Conservation (phyloP, 768 basidiomycete genomes). For the Xerocomellus chrysenteron region DNA sequence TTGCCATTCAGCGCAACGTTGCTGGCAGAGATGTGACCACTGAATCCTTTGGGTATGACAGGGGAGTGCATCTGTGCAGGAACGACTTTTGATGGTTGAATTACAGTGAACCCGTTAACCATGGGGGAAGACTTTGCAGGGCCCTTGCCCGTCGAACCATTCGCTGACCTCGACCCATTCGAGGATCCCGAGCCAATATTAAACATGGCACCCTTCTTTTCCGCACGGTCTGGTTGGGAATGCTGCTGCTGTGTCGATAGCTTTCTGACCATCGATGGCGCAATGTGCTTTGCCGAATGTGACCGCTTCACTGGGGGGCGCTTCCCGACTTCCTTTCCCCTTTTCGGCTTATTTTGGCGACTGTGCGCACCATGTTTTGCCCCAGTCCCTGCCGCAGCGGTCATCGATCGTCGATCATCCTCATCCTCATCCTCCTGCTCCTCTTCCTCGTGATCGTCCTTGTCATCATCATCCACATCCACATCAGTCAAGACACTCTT, state of each 20-base stretch:
- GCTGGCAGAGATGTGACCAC: background rate
- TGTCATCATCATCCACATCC: constrained; percentile 17
- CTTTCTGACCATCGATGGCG: constrained; percentile 30
- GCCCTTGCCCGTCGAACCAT: constrained; percentile 21
- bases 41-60: constrained; percentile 17
- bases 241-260: constrained; percentile 25
- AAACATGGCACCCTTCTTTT: constrained; percentile 41
- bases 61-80: constrained; percentile 16
- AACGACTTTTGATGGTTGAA: constrained; percentile 8
- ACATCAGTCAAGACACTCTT: constrained; percentile 23
- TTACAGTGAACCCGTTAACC: constrained; percentile 10
- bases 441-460: constrained; percentile 15
- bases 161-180: constrained; percentile 38
- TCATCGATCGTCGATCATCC: constrained; percentile 24
- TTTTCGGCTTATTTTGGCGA: constrained; percentile 28
- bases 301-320: constrained; percentile 29
- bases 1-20: constrained; percentile 17
- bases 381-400: constrained; percentile 8
- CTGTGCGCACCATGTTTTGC: constrained; percentile 11
- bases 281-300: constrained; percentile 31
- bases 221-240: constrained; percentile 13
- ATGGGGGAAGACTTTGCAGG: constrained; percentile 6
- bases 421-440: constrained; percentile 11
- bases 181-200: constrained; percentile 63
- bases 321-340: constrained; percentile 34